Evolutionary conservation across 495 filamentous ascomycete species (phyloP), one percentile per base, ranked within the genome.

Genomic region (Penicillium goetzii): DNA sequence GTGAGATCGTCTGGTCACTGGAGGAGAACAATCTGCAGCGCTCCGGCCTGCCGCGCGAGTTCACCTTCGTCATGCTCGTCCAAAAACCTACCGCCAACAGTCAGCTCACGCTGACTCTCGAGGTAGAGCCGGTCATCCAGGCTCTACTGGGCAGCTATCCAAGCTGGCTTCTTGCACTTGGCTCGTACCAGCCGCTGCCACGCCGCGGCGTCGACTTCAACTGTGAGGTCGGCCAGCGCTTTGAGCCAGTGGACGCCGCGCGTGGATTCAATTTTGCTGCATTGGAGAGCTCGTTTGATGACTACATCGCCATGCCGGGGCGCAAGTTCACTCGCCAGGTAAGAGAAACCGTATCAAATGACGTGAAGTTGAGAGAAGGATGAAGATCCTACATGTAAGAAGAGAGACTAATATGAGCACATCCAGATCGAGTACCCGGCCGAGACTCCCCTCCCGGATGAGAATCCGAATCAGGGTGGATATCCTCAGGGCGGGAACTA

Each of bases 1-100:
- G 75, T 2, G 76, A 80, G 62, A 69, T 83, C 7, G 76, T 84
- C 14, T 85, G 82, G 83, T 81, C 82, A 0, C 70, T 85, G 1
- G 78, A 83, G 45, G 83, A 85, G 51, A 85, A 85, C 56, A 71
- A 60, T 33, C 68, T 84, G 14, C 82, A 85, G 62, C 72, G 73
- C 9, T 81, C 81, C 7, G 83, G 83, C 10, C 70, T 85, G 1
- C 83, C 83, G n/a, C 74, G 82, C 12, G 83, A 85, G 53, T 84
- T 85, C 59, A 83, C 82, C 19, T 84, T 85, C 65, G 79, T 81
- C 8, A 77, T 85, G 76, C 63, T 85, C 38, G 65, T 83, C n/a
- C 72, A 78, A 40, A 80, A 81, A 33, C 78, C 75, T 0, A 52
- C 62, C 3, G 68, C 71, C 8, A 64, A 76, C n/a, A 75, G 71